Conservation (phyloP, 495 filamentous ascomycete species). For the Xeromyces bisporus region DNA sequence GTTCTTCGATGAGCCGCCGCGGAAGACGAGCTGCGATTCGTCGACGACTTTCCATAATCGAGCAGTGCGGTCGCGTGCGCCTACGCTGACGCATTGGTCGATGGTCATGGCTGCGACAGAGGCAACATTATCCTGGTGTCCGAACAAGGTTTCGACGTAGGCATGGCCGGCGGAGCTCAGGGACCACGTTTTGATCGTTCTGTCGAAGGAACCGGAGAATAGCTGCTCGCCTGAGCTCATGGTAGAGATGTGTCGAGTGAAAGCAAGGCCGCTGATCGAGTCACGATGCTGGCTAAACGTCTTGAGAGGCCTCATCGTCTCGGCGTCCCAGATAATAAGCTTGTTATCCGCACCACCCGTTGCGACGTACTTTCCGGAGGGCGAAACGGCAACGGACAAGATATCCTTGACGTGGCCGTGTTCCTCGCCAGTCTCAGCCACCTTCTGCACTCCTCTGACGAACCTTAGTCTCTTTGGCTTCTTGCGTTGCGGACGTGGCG, state of each 20-base stretch:
- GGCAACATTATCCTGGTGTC: constrained; percentile 80
- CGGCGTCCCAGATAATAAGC: constrained; percentile 73
- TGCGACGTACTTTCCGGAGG: constrained; percentile 76
- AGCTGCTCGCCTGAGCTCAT: constrained; percentile 56
- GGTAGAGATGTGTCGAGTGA: constrained; percentile 56
- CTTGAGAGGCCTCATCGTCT: constrained; percentile 54
- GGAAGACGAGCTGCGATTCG: constrained; percentile 87
- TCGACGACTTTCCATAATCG: constrained; percentile 93
- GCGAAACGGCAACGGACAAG: constrained; percentile 66
- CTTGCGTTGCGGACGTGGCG: constrained; percentile 44
- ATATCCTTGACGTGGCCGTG: constrained; percentile 65
- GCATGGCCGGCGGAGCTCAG: constrained; percentile 41
- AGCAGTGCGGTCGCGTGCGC: constrained; percentile 81
- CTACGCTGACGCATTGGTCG: constrained; percentile 81
- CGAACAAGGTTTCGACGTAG: constrained; percentile 90
- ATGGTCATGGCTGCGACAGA: constrained; percentile 65
- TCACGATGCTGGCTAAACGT: constrained; percentile 89
- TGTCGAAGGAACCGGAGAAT: constrained; percentile 73
- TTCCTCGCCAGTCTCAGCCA: constrained; percentile 42
- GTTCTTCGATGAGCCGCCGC: constrained; percentile 50
- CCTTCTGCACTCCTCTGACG: constrained; percentile 44
- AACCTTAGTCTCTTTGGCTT: constrained; percentile 55
- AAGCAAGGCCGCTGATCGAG: constrained; percentile 65
- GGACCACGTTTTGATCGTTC: constrained; percentile 80
- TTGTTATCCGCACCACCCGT: constrained; percentile 73